These are phyloP conservation scores for Linderina pennispora DNA, from an alignment of 192 early-diverging fungal species.

Conservation along the genomic window DNA sequence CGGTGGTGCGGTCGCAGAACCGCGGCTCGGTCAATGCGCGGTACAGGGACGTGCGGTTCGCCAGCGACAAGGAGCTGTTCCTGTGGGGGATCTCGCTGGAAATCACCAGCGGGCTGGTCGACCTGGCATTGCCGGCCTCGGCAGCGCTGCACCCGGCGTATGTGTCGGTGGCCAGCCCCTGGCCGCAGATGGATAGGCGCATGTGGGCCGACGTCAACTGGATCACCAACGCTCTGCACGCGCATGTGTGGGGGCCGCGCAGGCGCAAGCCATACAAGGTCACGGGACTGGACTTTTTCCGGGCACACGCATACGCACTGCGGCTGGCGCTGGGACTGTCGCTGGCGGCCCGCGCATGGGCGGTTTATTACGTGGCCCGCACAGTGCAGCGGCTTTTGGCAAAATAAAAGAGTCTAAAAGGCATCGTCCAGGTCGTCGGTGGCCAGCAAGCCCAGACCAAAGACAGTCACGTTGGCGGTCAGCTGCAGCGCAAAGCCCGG, in stretches of 20 bases:
- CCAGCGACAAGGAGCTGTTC: constrained; percentile 19
- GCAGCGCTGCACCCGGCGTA: constrained; percentile 5
- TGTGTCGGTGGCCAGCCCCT: constrained; percentile 20
- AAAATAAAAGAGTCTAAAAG: constrained; percentile 15
- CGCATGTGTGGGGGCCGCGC: constrained; percentile 9
- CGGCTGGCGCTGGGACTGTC: too few species aligned
- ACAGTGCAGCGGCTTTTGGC: constrained; percentile 4
- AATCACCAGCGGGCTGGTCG: constrained; percentile 26
- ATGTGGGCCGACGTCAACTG: constrained; percentile 36
- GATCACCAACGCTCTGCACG: constrained; percentile 5
- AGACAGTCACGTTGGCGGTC: constrained; percentile 51
- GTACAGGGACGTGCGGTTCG: constrained; percentile 9
- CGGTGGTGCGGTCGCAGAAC: background rate
- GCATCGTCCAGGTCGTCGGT: constrained; percentile 39
- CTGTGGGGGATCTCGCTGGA: constrained; percentile 40
- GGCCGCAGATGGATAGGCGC: constrained; percentile 27
- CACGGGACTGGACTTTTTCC: too few species aligned
- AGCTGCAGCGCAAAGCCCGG: constrained; percentile 62
- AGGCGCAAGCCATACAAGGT: constrained; percentile 28
- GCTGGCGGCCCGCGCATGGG: too few species aligned
- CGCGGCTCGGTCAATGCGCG: background rate
- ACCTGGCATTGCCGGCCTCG: constrained; percentile 18
- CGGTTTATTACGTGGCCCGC: too few species aligned
- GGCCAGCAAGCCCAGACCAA: constrained; percentile 55
- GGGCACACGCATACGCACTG: too few species aligned